These are phyloP conservation scores for Talaromyces sp. DNA, from an alignment of 2,329 filamentous ascomycete genomes.

Conservation along the genomic window DNA sequence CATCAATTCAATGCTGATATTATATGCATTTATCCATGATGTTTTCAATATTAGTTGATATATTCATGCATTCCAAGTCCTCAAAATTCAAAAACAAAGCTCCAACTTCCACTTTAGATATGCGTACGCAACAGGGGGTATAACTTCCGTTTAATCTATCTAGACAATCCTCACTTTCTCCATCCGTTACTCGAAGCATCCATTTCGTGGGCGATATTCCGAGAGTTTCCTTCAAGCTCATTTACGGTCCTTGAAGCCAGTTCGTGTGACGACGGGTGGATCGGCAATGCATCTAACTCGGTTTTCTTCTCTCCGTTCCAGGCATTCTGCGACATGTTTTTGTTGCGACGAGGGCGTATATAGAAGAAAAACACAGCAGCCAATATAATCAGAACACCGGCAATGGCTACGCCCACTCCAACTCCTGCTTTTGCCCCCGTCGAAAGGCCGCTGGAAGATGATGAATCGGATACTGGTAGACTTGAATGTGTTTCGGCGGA, in stretches of 20 bases:
- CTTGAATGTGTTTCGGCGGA: neutral
- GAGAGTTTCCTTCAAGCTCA: neutral
- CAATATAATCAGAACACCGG: neutral
- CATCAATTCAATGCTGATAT: neutral
- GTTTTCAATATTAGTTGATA: neutral
- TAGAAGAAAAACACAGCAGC: slow-evolving; percentile 1
- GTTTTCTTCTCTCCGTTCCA: neutral
- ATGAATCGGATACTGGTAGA: neutral
- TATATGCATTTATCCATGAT: neutral
- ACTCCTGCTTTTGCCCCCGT: slow-evolving; percentile 6
- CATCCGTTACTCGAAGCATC: neutral
- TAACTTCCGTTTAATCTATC: neutral
- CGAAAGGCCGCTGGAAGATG: neutral
- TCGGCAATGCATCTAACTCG: neutral
- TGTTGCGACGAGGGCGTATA: neutral
- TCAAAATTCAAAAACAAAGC: neutral
- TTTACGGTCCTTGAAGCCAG: neutral
- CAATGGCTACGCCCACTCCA: slow-evolving; percentile 1
- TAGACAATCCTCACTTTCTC: neutral
- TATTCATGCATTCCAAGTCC: neutral
- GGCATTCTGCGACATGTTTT: neutral
- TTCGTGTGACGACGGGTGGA: neutral
- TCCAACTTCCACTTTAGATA: neutral
- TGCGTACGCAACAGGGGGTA: neutral
- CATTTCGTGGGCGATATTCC: neutral